These are phyloP conservation scores for Angomonas desouzai DNA, from an alignment of 208 protist genomes.

Conservation along the genomic window DNA sequence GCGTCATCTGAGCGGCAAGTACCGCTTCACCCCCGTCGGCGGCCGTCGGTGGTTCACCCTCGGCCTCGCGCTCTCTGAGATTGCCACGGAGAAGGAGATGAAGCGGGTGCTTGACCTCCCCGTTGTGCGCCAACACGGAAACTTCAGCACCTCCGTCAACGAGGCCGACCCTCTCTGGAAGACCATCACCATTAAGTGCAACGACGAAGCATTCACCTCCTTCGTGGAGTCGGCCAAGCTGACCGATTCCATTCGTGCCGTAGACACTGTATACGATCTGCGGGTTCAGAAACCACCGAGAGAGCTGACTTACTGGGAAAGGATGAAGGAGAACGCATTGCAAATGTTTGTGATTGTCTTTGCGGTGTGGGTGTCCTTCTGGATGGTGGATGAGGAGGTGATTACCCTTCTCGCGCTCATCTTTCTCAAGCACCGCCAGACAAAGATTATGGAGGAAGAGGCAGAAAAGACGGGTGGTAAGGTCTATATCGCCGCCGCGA, in stretches of 20 bases:
- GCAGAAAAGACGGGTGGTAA: constrained; percentile 76
- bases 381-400: constrained; percentile 89
- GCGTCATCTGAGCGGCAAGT: constrained; percentile 68
- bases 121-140: constrained; percentile 64
- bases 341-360: constrained; percentile 90
- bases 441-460: constrained; percentile 76
- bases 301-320: constrained; percentile 73
- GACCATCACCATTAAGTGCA: constrained; percentile 49
- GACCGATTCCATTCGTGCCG: constrained; percentile 14
- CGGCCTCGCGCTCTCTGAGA: constrained; percentile 65
- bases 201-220: constrained; percentile 34
- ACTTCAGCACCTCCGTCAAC: constrained; percentile 40
- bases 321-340: constrained; percentile 68
- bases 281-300: constrained; percentile 69
- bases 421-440: constrained; percentile 76
- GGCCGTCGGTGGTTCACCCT: constrained; percentile 79
- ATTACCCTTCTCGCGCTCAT: constrained; percentile 82
- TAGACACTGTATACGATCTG: constrained; percentile 45
- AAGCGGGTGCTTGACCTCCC: constrained; percentile 64
- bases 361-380: constrained; percentile 82
- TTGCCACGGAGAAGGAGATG: constrained; percentile 74
- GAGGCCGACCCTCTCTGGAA: constrained; percentile 79
- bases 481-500: constrained; percentile 75
- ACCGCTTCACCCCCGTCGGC: constrained; percentile 65
- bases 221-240: constrained; percentile 58